A percentile compares a stretch with the other conserved stretches of the same genome.
phyloP scores from a whole-genome alignment of 768 basidiomycete species.

The Podaxis sp. region DNA sequence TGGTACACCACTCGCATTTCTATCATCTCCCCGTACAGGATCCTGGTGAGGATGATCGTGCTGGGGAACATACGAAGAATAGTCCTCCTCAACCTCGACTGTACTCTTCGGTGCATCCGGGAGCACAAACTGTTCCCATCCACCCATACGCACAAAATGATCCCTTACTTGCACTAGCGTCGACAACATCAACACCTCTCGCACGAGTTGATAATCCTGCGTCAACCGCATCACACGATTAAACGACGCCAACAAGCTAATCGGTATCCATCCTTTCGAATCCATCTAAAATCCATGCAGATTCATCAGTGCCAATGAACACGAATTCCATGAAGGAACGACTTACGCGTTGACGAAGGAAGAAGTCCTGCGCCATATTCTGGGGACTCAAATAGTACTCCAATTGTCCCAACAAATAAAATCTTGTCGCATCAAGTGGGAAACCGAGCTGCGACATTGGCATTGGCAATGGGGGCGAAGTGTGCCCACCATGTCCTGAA shows the following conservation, averaged over 20 bases:
- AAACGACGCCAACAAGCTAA: slow-evolving; percentile 81
- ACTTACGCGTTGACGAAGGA: slow-evolving; percentile 72
- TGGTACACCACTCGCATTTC: not conserved
- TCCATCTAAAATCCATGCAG: slow-evolving; percentile 68
- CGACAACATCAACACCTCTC: slow-evolving; percentile 68
- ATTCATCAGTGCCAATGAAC: not conserved
- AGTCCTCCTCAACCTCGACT: slow-evolving; percentile 29
- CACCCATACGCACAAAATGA: slow-evolving; percentile 66
- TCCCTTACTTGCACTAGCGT: slow-evolving; percentile 65
- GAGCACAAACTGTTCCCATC: slow-evolving; percentile 62
- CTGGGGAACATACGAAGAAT: slow-evolving; percentile 11
- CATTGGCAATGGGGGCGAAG: slow-evolving; percentile 38
- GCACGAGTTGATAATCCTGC: slow-evolving; percentile 53
- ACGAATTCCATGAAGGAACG: slow-evolving; percentile 6
- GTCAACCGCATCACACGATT: slow-evolving; percentile 77
- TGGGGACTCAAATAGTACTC: slow-evolving; percentile 93
- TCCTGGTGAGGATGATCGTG: slow-evolving; percentile 5
- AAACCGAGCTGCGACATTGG: slow-evolving; percentile 47
- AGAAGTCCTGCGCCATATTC: slow-evolving; percentile 88
- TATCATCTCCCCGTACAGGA: not conserved
- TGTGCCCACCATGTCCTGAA: not conserved
- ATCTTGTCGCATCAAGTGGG: slow-evolving; percentile 64
- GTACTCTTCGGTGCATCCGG: slow-evolving; percentile 58
- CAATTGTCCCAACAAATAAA: slow-evolving; percentile 74
- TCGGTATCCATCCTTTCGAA: slow-evolving; percentile 80